Base-by-base conservation (phyloP, 169 alveolate genomes). In the Neospora caninum region DNA sequence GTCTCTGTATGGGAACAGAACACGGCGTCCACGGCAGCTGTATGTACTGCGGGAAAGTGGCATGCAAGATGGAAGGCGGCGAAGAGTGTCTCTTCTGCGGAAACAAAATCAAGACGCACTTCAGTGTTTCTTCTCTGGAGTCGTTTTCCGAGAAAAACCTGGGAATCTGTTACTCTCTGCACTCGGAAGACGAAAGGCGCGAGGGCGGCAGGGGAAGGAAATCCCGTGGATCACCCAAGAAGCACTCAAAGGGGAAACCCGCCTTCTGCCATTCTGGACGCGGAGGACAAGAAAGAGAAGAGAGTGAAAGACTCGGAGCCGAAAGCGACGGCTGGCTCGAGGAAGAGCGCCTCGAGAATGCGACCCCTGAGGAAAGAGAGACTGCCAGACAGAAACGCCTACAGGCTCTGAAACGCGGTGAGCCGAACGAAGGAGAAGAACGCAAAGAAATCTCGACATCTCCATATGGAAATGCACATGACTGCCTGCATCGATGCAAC, bases 1-100 rank as follows among this genome's bases (percentile, higher is more conserved):
- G 89, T 36, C 89, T 82, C 43, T 82, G 89, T 41, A 38, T 82
- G 64, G 89, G 89, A 9, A 18, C 36, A 6, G 89, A 82, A 10
- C 89, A 82, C 64, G 89, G 89, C 38, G 89, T 82, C 43, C 41
- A 82, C 64, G 89, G 89, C 69, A 82, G 53, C 64, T 82, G 89
- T 43, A 13, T 82, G 22, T 82, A 41, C 64, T 82, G 89, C 89
- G 89, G 89, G 38, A 82, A 42, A 34, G 64, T 82, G 41, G 89
- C 89, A 31, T 82, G 89, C 64, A 43, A 82, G 67, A 38, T 82
- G 89, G 89, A 82, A 31, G 64, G 89, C 53, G 64, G 64, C 53
- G 41, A 29, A 27, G 67, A 41, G 25, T 82, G 89, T 82, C 89
- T 82, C 67, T 82, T 82, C 89, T 82, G 89, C 64, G 89, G 89